Evolutionary conservation across 2,329 filamentous ascomycete species (phyloP), one percentile per base, ranked within the genome.

Genomic region (Fusarium mundagurra): DNA sequence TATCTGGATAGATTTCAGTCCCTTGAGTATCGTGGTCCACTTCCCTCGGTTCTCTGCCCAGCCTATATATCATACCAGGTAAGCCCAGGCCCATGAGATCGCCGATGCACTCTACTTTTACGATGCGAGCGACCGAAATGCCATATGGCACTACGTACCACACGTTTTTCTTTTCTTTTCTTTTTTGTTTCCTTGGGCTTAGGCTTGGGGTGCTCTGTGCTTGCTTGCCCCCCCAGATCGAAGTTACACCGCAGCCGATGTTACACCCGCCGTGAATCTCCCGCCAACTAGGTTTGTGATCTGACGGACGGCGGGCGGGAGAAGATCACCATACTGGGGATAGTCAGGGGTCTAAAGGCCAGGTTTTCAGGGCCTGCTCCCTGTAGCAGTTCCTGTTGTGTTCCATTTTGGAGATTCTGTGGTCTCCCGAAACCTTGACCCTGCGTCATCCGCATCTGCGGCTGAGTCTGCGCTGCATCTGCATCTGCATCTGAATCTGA

Each of bases 191-290:
- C 34, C 47, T 31, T 50, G 22, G 39, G 39, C 36, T 38, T 38
- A 10, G 38, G 38, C 10, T 39, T 20, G 45, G 45, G 41, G 50
- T 61, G 71, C 43, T 64, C 50, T 53, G 50, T 53, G 50, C 50
- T 38, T 33, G 38, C 38, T 39, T 20, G 38, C 18, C n/a, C 38
- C 51, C 60, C 51, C 60, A 50, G 68, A 74, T 74, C 72, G 60
- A 66, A 54, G 72, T 74, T 74, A 69, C 72, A 74, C 68, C 61
- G 72, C 72, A 72, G 69, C 69, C 64, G 50, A 34, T 47, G 70
- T 72, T 66, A 57, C 70, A 73, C 57, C 67, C 60, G 69, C 33
- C 43, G 55, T 59, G 71, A 74, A 74, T 74, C 63, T 74, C 71
- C 65, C 65, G 67, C 45, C 22, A 39, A 34, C 58, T 55, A 55